Evolutionary conservation across 108 stramenopile genomes (phyloP).

Genomic region (Chaetoceros tenuissimus): DNA sequence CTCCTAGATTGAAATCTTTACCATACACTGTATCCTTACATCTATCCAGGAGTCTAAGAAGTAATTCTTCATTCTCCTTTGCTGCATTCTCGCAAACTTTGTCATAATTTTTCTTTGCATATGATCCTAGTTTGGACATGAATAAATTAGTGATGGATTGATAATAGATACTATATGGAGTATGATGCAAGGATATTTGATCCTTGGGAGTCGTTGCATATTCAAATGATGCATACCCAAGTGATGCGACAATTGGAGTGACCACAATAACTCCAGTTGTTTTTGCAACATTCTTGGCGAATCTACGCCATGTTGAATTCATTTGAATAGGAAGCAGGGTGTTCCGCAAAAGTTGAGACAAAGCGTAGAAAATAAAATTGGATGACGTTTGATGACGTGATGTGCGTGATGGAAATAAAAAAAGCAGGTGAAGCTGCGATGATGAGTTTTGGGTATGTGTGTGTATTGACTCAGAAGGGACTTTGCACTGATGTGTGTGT

Average conservation of each 20-base stretch:
- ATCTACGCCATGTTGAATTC: neutral
- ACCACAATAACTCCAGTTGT: neutral
- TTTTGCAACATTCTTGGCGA: neutral
- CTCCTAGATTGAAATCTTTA: neutral
- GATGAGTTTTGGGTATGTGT: too few relatives aligned
- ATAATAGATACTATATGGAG: neutral
- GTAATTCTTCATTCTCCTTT: constrained; percentile 11
- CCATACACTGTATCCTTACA: constrained; percentile 2
- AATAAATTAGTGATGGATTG: constrained; percentile 1
- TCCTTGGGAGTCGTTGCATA: constrained; percentile 4
- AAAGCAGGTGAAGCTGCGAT: too few relatives aligned
- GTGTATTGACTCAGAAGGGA: too few relatives aligned
- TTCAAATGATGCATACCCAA: neutral
- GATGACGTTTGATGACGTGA: too few relatives aligned
- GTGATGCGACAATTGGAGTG: neutral
- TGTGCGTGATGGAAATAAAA: too few relatives aligned
- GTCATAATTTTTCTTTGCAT: neutral
- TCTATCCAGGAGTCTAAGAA: neutral
- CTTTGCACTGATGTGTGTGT: too few relatives aligned
- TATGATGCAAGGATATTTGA: constrained; percentile 1
- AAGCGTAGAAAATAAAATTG: too few relatives aligned
- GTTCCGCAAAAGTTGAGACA: too few relatives aligned
- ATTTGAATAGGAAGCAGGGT: too few relatives aligned
- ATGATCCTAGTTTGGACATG: neutral
- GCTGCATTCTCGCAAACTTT: neutral